Evolutionary conservation across 345 rosid genomes (phyloP), one percentile per base, ranked within the genome.

Genomic region (Hirschfeldia incana): DNA sequence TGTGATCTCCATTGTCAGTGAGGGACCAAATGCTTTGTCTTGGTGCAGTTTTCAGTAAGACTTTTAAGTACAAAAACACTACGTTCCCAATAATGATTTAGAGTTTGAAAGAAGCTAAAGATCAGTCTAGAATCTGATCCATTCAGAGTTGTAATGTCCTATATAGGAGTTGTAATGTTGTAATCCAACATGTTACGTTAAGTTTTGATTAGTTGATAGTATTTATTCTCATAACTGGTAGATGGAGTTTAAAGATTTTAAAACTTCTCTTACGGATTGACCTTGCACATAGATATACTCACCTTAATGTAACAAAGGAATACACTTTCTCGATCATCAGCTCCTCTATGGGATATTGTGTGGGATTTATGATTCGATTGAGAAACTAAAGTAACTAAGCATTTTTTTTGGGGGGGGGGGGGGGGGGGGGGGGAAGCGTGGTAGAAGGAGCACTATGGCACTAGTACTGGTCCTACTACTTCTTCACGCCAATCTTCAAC

Each of bases 1-100:
- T 73, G 74, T 68, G 74, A 79, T 73, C 74, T 79, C 75, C 75
- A 79, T 73, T 73, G 81, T 79, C 74, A 61, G 78, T 60, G 78
- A 68, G 82, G 78, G 82, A 67, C 75, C 75, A 79, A 73, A 73
- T 6, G 27, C 68, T 34, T 67, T 79, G 59, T 62, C 70, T 27
- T 28, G 5, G 65, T 61, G 57, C 69, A 67, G 34, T 67, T 15
- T 34, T 67, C 44, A 1, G 16, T 51, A 49, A 73, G 4, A 21
- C 65, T 66, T 33, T 73, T 34, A 34, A 42, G 62, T 30, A 58
- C 62, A 39, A 65, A 21, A 15, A 6, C 57, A 16, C 33, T 57
- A 58, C 26, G 27, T 71, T 32, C 75, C 12, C 8, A 9, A 7
- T 51, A 10, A 51, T 3, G 4, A 15, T 63, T 27, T 34, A 21